Evolutionary conservation across 225 moss, liverwort and hornwort genomes (phyloP).

Genomic region (Sphagnum tenellum): DNA sequence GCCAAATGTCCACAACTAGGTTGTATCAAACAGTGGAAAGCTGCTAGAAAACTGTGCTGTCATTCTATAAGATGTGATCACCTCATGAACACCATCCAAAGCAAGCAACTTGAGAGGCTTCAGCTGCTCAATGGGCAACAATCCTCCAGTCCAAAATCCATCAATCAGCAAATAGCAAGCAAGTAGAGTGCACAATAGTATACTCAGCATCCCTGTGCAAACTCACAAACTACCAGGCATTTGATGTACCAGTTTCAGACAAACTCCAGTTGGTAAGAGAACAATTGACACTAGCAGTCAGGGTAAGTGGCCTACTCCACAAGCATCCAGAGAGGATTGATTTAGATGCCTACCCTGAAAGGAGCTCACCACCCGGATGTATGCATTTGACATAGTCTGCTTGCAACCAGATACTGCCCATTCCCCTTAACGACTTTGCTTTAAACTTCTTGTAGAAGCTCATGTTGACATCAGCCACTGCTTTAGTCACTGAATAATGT

Average conservation of each 20-base stretch:
- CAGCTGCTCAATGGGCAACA: too few species aligned
- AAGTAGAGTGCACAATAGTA: too few species aligned
- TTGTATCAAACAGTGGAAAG: too few species aligned
- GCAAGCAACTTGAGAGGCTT: too few species aligned
- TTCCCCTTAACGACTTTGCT: slow-evolving; percentile 42
- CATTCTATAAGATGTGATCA: too few species aligned
- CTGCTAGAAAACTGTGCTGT: too few species aligned
- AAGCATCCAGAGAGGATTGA: neutral
- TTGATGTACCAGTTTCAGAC: neutral
- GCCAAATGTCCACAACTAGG: too few species aligned
- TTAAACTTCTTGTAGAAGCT: slow-evolving; percentile 55
- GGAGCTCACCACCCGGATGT: slow-evolving; percentile 48
- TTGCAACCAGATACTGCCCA: slow-evolving; percentile 43
- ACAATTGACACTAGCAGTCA: neutral
- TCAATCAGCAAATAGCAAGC: too few species aligned
- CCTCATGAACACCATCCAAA: too few species aligned
- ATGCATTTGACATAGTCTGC: slow-evolving; percentile 59
- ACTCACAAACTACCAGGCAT: neutral
- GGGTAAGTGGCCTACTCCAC: neutral
- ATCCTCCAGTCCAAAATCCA: too few species aligned
- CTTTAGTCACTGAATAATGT: slow-evolving; percentile 50
- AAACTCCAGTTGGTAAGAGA: neutral
- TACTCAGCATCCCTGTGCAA: too few species aligned
- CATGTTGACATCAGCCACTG: slow-evolving; percentile 39
- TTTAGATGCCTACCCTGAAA: slow-evolving; percentile 34